Percentiles rank a stretch among this genome's conserved stretches.
phyloP scores from a whole-genome alignment of 176 grass and related monocot genomes.

The Saccharum spontaneum region DNA sequence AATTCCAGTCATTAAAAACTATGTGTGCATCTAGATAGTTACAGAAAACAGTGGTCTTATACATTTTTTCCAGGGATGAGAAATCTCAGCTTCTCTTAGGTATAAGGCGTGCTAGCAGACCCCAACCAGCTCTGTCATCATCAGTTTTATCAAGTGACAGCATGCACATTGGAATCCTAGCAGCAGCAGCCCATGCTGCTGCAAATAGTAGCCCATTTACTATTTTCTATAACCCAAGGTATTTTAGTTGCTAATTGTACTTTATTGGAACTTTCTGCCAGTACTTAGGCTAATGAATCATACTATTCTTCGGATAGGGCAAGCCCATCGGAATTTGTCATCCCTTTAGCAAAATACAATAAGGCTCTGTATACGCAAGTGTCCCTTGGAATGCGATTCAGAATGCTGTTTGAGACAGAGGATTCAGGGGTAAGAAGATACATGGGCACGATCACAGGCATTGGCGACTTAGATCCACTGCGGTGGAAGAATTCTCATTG shows the following conservation, averaged over 20 bases:
- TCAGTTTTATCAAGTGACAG: conserved; percentile 97
- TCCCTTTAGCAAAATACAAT: conserved; percentile 94
- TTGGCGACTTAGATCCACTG: conserved; percentile 80
- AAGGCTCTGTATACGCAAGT: conserved; percentile 98
- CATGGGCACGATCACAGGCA: conserved; percentile 97
- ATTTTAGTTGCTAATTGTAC: conserved; percentile 33
- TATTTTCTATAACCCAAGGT: conserved; percentile 99
- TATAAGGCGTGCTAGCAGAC: conserved; percentile 71
- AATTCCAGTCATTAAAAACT: conserved; percentile 20
- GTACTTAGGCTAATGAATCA: neutral
- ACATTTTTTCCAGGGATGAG: conserved; percentile 72
- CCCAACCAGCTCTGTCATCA: conserved; percentile 88
- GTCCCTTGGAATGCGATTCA: conserved; percentile 96
- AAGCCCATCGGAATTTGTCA: conserved; percentile 94
- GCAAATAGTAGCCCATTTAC: conserved; percentile 93
- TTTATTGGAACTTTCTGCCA: neutral
- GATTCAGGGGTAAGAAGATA: conserved; percentile 93
- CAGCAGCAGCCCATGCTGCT: conserved; percentile 93
- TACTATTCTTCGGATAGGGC: conserved; percentile 54
- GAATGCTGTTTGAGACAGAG: conserved; percentile 99
- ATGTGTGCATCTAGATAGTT: conserved; percentile 1
- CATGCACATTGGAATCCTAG: conserved; percentile 98
- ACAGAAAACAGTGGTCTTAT: conserved; percentile 23
- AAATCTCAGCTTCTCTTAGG: conserved; percentile 98
- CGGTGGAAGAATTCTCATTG: conserved; percentile 98